These are phyloP conservation scores for Naganishia onofrii DNA, from an alignment of 768 basidiomycete genomes.

Conservation along the genomic window DNA sequence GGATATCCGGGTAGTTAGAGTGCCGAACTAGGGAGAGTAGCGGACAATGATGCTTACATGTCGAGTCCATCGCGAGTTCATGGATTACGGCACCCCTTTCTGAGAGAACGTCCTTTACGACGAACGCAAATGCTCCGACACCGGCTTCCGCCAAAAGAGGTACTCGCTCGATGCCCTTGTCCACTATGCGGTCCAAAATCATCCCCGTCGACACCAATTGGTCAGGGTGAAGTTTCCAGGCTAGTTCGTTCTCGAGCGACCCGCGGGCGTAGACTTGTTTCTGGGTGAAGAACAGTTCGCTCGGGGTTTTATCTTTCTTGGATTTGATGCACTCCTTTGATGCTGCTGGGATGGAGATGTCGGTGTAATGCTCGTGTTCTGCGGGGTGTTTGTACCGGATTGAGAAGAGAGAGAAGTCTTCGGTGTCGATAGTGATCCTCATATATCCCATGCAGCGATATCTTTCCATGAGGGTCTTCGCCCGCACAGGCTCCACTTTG, in stretches of 20 bases:
- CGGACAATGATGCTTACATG: background rate
- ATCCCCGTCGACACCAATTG: background rate
- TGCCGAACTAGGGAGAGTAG: no score
- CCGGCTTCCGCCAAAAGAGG: background rate
- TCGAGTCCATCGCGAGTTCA: background rate
- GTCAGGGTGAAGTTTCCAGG: background rate
- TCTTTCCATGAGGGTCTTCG: background rate
- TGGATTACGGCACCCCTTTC: background rate
- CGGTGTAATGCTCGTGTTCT: background rate
- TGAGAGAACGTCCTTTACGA: background rate
- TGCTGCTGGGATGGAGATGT: background rate
- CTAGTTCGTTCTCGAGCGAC: background rate
- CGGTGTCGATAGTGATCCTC: background rate
- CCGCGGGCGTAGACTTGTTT: background rate
- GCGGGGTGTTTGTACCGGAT: background rate
- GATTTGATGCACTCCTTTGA: background rate
- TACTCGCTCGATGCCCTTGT: background rate
- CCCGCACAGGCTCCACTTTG: background rate
- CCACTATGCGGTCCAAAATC: background rate
- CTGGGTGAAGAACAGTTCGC: conserved; percentile 3
- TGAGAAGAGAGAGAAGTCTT: background rate
- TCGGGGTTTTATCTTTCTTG: background rate
- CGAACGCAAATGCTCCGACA: background rate
- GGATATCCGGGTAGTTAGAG: no score
- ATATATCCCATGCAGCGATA: background rate